Conservation (phyloP, 345 rosid genomes). For the Lenwebbia sp. region DNA sequence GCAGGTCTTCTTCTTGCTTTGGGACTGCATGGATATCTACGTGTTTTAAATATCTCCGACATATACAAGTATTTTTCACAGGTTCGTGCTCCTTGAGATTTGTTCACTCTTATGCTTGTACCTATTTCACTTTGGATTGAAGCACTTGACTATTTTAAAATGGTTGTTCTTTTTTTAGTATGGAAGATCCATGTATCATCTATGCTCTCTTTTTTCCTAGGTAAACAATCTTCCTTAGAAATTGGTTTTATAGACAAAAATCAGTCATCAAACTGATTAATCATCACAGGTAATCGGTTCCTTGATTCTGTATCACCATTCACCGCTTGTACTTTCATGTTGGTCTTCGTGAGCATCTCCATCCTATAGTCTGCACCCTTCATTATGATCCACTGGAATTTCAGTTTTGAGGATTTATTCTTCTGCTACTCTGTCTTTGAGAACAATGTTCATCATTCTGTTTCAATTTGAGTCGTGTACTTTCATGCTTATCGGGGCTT, state of each 20-base stretch:
- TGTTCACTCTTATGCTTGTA: neutral
- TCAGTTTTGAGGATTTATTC: neutral
- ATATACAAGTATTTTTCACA: slow-evolving; percentile 75
- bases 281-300: neutral
- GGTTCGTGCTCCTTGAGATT: slow-evolving; percentile 30
- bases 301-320: neutral
- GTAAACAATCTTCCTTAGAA: neutral
- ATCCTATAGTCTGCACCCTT: neutral
- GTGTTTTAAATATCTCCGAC: slow-evolving; percentile 63
- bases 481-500: neutral
- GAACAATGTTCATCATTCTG: neutral
- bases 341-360: neutral
- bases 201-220: neutral
- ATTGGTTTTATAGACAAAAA: neutral
- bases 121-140: neutral
- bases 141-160: neutral
- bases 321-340: neutral
- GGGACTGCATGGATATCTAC: slow-evolving; percentile 90
- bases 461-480: neutral
- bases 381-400: neutral
- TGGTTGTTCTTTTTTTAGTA: neutral
- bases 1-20: slow-evolving; percentile 94
- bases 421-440: neutral
- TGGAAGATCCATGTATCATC: neutral
- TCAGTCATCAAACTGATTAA: neutral